A percentile compares a stretch with the other conserved stretches of the same genome.
These are phyloP conservation scores for Curvularia spicifera DNA, from an alignment of 2,329 filamentous ascomycete species.

Conservation along the genomic window DNA sequence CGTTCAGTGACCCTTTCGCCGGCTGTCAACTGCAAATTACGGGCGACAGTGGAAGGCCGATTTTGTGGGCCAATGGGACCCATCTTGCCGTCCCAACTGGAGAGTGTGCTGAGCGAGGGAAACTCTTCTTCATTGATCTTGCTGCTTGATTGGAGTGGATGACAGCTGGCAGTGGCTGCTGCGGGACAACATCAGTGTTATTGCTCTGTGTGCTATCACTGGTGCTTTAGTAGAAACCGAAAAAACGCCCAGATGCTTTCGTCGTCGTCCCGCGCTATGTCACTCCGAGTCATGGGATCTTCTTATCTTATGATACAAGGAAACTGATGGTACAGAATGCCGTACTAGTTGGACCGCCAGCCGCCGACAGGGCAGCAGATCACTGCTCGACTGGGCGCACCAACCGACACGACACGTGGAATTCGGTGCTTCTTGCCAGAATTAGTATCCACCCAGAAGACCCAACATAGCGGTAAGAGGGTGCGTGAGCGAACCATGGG, in stretches of 20 bases:
- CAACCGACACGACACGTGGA: slow-evolving; percentile 14
- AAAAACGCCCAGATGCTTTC: not conserved
- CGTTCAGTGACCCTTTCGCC: slow-evolving; percentile 38
- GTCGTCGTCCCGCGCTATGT: not conserved
- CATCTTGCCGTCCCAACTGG: slow-evolving; percentile 31
- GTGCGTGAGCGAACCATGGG: slow-evolving; percentile 11
- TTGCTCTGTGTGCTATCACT: not conserved
- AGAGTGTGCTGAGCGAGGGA: slow-evolving; percentile 24
- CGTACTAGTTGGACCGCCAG: not conserved
- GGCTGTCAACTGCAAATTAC: slow-evolving; percentile 32
- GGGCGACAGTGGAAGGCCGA: slow-evolving; percentile 25
- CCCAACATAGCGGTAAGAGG: slow-evolving; percentile 22
- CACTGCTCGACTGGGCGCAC: slow-evolving; percentile 5
- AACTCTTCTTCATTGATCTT: slow-evolving; percentile 29
- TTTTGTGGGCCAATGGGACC: slow-evolving; percentile 33
- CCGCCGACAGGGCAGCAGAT: slow-evolving; percentile 7
- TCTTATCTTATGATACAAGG: not conserved
- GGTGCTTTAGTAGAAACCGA: not conserved
- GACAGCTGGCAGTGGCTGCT: not conserved
- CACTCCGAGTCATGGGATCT: not conserved
- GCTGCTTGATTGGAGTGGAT: not conserved
- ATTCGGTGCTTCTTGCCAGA: slow-evolving; percentile 22
- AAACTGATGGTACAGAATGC: not conserved
- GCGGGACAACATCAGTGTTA: not conserved
- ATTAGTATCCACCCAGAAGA: slow-evolving; percentile 29